Evolutionary conservation across 129 eudicot species (phyloP).

Genomic region (Lactuca sativa): DNA sequence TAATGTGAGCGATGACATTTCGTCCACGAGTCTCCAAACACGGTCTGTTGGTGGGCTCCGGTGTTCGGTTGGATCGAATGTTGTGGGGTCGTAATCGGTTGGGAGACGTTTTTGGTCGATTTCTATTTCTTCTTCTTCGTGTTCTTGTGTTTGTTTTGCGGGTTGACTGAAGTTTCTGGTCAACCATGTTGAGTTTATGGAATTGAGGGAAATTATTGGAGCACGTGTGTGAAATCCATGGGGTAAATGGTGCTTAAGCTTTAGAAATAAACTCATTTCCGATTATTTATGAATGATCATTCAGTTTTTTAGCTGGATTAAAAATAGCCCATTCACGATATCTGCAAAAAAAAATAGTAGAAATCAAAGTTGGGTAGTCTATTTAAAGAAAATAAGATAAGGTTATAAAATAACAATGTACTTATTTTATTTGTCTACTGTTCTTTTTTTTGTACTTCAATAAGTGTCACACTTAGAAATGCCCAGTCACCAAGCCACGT

Average conservation of each 20-base stretch:
- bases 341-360: conserved; percentile 7
- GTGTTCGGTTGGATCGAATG: conserved; percentile 78
- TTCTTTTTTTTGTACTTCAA: too few relatives aligned
- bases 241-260: conserved; percentile 48
- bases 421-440: too few relatives aligned
- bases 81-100: conserved; percentile 84
- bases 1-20: conserved; percentile 62
- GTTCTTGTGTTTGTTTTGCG: conserved; percentile 47
- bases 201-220: conserved; percentile 15
- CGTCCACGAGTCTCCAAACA: conserved; percentile 91
- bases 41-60: conserved; percentile 93
- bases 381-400: too few relatives aligned
- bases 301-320: conserved; percentile 20
- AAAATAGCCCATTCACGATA: conserved; percentile 22
- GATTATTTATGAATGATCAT: not conserved
- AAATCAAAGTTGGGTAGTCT: not conserved
- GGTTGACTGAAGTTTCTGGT: conserved; percentile 55
- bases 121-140: conserved; percentile 65
- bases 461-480: too few relatives aligned
- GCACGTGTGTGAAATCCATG: conserved; percentile 36
- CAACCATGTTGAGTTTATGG: conserved; percentile 29
- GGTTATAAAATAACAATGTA: not conserved
- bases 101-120: conserved; percentile 85
- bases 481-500: too few relatives aligned
- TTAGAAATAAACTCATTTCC: conserved; percentile 55